A percentile compares a stretch with the other conserved stretches of the same genome.
These are phyloP conservation scores for Colletotrichum tamarilloi DNA, from an alignment of 2,329 filamentous ascomycete genomes.

Conservation along the genomic window DNA sequence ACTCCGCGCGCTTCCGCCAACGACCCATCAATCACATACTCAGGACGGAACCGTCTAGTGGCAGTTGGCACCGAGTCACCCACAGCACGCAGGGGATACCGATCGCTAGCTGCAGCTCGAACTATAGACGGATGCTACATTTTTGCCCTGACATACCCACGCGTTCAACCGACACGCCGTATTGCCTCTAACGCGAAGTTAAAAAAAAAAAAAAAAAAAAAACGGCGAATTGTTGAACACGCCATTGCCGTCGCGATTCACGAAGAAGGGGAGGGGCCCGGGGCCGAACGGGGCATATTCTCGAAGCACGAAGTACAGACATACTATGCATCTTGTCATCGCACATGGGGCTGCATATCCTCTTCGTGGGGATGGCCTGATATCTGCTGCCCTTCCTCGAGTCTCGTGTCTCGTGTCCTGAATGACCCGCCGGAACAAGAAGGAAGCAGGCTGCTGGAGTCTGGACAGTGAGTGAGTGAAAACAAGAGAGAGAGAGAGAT, in stretches of 20 bases:
- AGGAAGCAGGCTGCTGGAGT: not conserved
- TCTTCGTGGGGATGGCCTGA: slow-evolving; percentile 1
- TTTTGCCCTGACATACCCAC: not conserved
- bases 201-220: not conserved
- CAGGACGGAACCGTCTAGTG: not conserved
- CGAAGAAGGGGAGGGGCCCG: not conserved
- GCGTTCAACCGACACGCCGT: slow-evolving; percentile 2
- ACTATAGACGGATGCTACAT: not conserved
- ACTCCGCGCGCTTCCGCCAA: slow-evolving; percentile 8
- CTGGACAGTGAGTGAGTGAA: not conserved
- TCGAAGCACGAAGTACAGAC: not conserved
- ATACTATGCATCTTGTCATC: not conserved
- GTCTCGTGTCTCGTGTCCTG: not conserved
- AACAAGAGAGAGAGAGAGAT: not conserved
- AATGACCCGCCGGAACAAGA: slow-evolving; percentile 2
- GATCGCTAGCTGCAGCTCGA: slow-evolving; percentile 21
- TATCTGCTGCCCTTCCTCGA: not conserved
- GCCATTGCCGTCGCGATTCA: not conserved
- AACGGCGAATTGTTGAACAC: not conserved
- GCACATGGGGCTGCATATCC: not conserved
- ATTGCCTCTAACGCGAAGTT: not conserved
- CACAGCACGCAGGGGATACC: slow-evolving; percentile 5
- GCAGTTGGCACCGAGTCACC: slow-evolving; percentile 16
- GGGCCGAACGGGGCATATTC: not conserved
- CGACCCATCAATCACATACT: not conserved